Percentiles rank a stretch among this genome's conserved stretches.
Evolutionary conservation across 2,329 filamentous ascomycete genomes (phyloP).

Genomic region (Fonsecaea erecta): DNA sequence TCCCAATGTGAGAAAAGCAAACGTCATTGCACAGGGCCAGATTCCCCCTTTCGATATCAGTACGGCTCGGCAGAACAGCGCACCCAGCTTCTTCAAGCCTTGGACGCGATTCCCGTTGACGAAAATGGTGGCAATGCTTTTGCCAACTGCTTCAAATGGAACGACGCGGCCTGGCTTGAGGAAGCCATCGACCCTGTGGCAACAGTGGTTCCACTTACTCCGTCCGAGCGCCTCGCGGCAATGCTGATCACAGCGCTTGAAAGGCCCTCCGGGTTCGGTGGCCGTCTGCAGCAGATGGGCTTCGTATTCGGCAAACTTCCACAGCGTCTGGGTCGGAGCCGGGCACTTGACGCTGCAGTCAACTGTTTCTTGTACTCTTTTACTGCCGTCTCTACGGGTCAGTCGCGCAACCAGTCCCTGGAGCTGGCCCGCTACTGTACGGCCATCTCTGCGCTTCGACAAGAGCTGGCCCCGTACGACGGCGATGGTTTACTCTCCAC

Average conservation of each 20-base stretch:
- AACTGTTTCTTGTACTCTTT: conserved; percentile 14
- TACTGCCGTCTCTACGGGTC: not conserved
- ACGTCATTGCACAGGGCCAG: conserved; percentile 21
- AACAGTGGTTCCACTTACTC: not conserved
- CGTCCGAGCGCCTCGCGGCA: conserved; percentile 1
- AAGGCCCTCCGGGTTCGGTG: conserved; percentile 8
- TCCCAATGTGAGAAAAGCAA: conserved; percentile 20
- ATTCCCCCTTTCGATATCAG: conserved; percentile 19
- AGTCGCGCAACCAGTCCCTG: conserved; percentile 5
- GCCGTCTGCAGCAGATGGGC: conserved; percentile 15
- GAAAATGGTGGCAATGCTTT: not conserved
- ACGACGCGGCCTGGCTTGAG: not conserved
- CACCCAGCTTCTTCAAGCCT: conserved; percentile 10
- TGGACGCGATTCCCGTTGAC: conserved; percentile 5
- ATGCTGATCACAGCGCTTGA: conserved; percentile 6
- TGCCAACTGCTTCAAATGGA: not conserved
- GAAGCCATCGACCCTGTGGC: not conserved
- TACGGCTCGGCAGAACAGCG: conserved; percentile 15
- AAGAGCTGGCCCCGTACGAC: conserved; percentile 8
- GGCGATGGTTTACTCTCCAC: conserved; percentile 3
- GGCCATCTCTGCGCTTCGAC: conserved; percentile 8
- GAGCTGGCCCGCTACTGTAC: conserved; percentile 10
- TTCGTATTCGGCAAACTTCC: conserved; percentile 5
- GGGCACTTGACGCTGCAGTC: conserved; percentile 17
- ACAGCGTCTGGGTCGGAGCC: conserved; percentile 10